Evolutionary conservation across 108 stramenopile genomes (phyloP), one percentile per base, ranked within the genome.

Genomic region (Nitzschia palea): DNA sequence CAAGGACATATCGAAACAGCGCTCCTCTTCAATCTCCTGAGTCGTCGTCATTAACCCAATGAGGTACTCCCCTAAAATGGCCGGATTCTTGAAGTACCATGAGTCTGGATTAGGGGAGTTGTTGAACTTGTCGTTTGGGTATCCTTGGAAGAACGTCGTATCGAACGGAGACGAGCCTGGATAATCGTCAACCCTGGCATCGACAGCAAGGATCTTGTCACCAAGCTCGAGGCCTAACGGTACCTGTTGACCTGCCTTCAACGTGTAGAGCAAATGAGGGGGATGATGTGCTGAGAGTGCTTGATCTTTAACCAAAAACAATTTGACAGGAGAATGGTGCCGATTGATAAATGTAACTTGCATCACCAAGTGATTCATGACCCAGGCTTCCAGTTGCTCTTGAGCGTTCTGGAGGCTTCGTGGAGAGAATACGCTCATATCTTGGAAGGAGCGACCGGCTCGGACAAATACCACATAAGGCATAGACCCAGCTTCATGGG

Each of bases 381-480:
- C 53, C 70, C 70, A 71, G 9, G 43, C 10, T 64, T 71, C 62
- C 25, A 71, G 25, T 6, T 62, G 47, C 26, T 20, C 61, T 20
- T 42, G 40, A 31, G 54, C n/a, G 29, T 55, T 27, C 27, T 9
- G 4, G 3, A 28, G 12, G 25, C 12, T 9, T 10, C 29, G 29
- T 5, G 54, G 29, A 28, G 27, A 3, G 29, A 31, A 55, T 4
- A 32, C 27, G 9, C 12, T 3, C 3, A 55, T 5, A 29, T 55
- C 29, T 6, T 22, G 5, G 17, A 32, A 3, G 27, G 27, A 17
- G 27, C 6, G n/a, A 31, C 79, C 79, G 18, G 44, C 40, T 48
- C 55, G 45, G 25, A 32, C 74, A 67, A 76, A 76, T 22, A 80
- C 60, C 44, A 79, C 55, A 2, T 37, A 20, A 12, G 78, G 62